phyloP scores from a whole-genome alignment of 805 yeast species.

The Torulaspora indica region DNA sequence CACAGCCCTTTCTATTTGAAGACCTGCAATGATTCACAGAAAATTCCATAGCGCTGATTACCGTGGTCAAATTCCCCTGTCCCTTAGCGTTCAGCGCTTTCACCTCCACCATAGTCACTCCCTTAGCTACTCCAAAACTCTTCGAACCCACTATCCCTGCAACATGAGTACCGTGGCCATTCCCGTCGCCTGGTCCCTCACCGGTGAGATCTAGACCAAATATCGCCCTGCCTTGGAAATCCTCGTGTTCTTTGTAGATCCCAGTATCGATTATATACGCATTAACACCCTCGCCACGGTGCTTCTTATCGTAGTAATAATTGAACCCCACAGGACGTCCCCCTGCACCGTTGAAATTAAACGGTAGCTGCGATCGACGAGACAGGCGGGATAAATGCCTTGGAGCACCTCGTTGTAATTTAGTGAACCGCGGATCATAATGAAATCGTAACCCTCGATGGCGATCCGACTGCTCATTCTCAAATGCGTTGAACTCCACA shows the following conservation, averaged over 20 bases:
- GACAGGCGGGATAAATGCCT: slow-evolving; percentile 65
- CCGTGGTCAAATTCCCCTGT: slow-evolving; percentile 62
- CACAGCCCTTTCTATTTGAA: slow-evolving; percentile 42
- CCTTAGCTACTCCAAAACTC: slow-evolving; percentile 79
- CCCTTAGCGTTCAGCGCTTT: slow-evolving; percentile 70
- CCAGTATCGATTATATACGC: slow-evolving; percentile 88
- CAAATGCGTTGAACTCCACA: slow-evolving; percentile 53
- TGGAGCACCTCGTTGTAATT: slow-evolving; percentile 48
- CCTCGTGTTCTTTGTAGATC: slow-evolving; percentile 54
- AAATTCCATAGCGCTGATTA: slow-evolving; percentile 62
- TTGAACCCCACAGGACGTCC: slow-evolving; percentile 31
- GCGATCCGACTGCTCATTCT: slow-evolving; percentile 28
- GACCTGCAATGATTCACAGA: slow-evolving; percentile 54
- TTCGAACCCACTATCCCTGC: slow-evolving; percentile 82
- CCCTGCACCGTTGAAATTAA: slow-evolving; percentile 18
- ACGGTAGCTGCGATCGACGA: slow-evolving; percentile 40
- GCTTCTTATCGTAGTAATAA: slow-evolving; percentile 46
- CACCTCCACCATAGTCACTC: slow-evolving; percentile 59
- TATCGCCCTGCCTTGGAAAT: slow-evolving; percentile 56
- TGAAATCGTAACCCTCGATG: neutral
- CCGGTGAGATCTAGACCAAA: slow-evolving; percentile 59
- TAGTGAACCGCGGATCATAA: slow-evolving; percentile 6
- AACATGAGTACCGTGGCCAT: slow-evolving; percentile 91
- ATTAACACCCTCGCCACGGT: slow-evolving; percentile 55
- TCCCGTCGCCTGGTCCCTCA: slow-evolving; percentile 60